Evolutionary conservation across 257 asterid genomes (phyloP).

Genomic region (Mitragyna speciosa): DNA sequence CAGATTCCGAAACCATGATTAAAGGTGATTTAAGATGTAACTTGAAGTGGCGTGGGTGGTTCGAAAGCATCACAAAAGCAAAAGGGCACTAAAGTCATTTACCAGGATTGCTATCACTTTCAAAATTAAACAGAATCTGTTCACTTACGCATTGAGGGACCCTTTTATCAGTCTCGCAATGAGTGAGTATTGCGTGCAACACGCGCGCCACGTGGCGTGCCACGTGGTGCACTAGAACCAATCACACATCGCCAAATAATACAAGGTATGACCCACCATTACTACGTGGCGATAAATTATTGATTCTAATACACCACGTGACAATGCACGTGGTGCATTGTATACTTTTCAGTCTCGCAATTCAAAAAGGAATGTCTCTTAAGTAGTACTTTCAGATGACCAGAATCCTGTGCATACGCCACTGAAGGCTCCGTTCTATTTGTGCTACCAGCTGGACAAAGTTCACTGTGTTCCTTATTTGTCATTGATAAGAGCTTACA

Average conservation of each 20-base stretch:
- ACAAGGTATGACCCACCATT: too few species aligned
- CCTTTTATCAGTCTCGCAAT: background rate
- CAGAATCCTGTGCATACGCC: background rate
- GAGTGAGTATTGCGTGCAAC: too few species aligned
- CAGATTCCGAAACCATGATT: background rate
- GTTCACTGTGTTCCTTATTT: background rate
- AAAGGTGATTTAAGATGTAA: background rate
- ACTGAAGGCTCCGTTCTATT: background rate
- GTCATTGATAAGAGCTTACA: background rate
- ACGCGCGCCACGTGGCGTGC: too few species aligned
- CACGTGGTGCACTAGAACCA: too few species aligned
- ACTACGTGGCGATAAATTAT: too few species aligned
- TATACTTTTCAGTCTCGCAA: too few species aligned
- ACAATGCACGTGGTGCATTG: too few species aligned
- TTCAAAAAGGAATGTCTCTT: too few species aligned
- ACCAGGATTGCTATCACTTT: background rate
- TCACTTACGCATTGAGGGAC: too few species aligned
- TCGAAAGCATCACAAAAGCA: background rate
- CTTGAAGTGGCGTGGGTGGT: background rate
- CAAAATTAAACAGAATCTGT: background rate
- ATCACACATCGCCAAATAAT: too few species aligned
- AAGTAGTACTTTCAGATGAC: background rate
- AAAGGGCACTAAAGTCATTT: background rate
- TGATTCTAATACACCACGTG: too few species aligned
- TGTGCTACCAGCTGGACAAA: background rate